A percentile compares a stretch with the other conserved stretches of the same genome.
phyloP scores from a whole-genome alignment of 73 alveolate genomes.

The Durusdinium trenchii region DNA sequence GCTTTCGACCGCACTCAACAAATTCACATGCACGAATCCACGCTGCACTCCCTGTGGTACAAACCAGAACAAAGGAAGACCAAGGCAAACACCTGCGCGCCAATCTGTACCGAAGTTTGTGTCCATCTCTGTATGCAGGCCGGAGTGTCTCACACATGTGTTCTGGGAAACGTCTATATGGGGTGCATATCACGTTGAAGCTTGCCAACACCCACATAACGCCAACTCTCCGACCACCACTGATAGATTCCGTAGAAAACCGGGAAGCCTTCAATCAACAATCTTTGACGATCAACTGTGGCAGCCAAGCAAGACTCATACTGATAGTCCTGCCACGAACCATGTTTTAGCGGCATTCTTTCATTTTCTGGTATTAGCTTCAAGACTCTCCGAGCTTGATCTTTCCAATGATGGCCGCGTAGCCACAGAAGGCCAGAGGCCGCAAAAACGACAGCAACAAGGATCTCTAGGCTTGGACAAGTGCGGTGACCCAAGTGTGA shows the following conservation, averaged over 20 bases:
- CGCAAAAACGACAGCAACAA: neutral
- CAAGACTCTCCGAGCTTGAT: conserved; percentile 2
- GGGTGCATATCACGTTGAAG: neutral
- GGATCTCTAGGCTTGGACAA: conserved; percentile 2
- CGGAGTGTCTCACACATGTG: conserved; percentile 38
- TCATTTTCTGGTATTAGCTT: neutral
- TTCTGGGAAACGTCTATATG: neutral
- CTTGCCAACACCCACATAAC: conserved; percentile 36
- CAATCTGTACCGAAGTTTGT: conserved; percentile 1
- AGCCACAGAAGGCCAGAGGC: neutral
- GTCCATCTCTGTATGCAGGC: conserved; percentile 6
- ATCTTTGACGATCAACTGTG: neutral
- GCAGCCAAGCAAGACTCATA: neutral
- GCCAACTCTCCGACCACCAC: conserved; percentile 45
- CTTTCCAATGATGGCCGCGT: conserved; percentile 13
- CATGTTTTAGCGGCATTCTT: neutral
- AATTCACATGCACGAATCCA: conserved; percentile 8
- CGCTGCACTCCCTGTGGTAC: conserved; percentile 11
- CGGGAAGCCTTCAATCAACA: conserved; percentile 16
- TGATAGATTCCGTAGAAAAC: conserved; percentile 9
- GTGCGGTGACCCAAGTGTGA: neutral
- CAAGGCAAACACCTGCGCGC: conserved; percentile 3
- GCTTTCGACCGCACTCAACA: conserved; percentile 34
- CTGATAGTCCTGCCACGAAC: neutral
- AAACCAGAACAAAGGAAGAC: conserved; percentile 28